A percentile compares a stretch with the other conserved stretches of the same genome.
Conservation (phyloP, 1,284 basidiomycete species). For the Boletus hoseneyae region DNA sequence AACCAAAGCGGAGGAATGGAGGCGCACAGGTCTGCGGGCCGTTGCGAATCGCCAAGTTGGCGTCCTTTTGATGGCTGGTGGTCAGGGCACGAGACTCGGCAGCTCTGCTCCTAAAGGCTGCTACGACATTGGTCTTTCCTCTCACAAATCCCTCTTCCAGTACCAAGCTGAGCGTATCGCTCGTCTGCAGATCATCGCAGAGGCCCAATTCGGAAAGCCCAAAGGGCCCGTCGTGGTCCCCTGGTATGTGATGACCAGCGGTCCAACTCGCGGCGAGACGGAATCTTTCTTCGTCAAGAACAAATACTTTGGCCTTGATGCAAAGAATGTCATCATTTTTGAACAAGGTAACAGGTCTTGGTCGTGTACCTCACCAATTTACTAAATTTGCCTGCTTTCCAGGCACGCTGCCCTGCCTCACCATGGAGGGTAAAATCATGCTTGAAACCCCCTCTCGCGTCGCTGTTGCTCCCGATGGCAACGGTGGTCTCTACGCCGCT, state of each 20-base stretch:
- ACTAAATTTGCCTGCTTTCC: slow-evolving; percentile 10
- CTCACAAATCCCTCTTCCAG: slow-evolving; percentile 93
- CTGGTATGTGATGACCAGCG: slow-evolving; percentile 99
- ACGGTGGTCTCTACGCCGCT: slow-evolving; percentile 95
- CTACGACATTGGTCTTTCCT: slow-evolving; percentile 95
- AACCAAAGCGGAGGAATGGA: slow-evolving; percentile 73
- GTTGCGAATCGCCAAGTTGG: slow-evolving; percentile 83
- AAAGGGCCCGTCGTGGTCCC: slow-evolving; percentile 67
- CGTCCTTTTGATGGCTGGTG: slow-evolving; percentile 96
- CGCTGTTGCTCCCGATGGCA: slow-evolving; percentile 95
- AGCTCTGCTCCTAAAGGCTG: slow-evolving; percentile 94
- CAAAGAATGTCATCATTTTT: slow-evolving; percentile 88
- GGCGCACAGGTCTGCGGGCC: slow-evolving; percentile 73
- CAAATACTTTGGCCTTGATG: slow-evolving; percentile 80
- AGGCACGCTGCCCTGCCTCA: slow-evolving; percentile 96
- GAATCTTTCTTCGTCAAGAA: slow-evolving; percentile 82
- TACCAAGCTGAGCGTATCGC: slow-evolving; percentile 94
- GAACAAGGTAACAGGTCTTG: slow-evolving; percentile 75
- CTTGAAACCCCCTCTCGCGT: slow-evolving; percentile 77
- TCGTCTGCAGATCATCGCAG: slow-evolving; percentile 78
- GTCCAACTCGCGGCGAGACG: slow-evolving; percentile 88
- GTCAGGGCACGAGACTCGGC: slow-evolving; percentile 94
- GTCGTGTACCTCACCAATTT: background rate
- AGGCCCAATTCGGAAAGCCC: slow-evolving; percentile 49
- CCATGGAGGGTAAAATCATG: slow-evolving; percentile 91